phyloP scores from a whole-genome alignment of 495 filamentous ascomycete species.

The Lasiosphaeriaceae sp. region DNA sequence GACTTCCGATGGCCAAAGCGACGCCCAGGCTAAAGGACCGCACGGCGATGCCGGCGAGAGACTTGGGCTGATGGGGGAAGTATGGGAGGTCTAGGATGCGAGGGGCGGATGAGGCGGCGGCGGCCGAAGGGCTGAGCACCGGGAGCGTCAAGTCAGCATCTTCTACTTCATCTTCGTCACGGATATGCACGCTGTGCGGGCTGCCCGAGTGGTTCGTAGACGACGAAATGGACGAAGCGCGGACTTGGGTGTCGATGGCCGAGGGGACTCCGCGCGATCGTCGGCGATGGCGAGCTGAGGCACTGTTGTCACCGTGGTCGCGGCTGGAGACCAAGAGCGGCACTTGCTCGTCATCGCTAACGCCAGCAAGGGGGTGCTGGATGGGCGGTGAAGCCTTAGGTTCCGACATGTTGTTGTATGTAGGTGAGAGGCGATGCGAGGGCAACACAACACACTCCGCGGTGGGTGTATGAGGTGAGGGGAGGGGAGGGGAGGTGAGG shows the following conservation, averaged over 20 bases:
- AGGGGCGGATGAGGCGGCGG: conserved; percentile 12
- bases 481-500: too few relatives aligned
- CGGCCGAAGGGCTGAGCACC: conserved; percentile 29
- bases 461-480: too few relatives aligned
- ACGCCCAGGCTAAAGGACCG: conserved; percentile 57
- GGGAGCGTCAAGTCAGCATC: conserved; percentile 32
- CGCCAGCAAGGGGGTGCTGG: background rate
- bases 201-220: background rate
- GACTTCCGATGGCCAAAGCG: conserved; percentile 37
- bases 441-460: too few relatives aligned
- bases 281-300: conserved; percentile 6
- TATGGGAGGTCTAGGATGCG: conserved; percentile 28
- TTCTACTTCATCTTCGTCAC: background rate
- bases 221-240: background rate
- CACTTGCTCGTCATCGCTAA: background rate
- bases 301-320: background rate
- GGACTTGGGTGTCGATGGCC: conserved; percentile 6
- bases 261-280: conserved; percentile 2
- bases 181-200: background rate
- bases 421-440: background rate
- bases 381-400: background rate
- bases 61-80: conserved; percentile 58
- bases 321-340: background rate
- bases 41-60: conserved; percentile 74
- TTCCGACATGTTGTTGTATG: too few relatives aligned